Evolutionary conservation across 345 rosid species (phyloP).

Genomic region (Salix udensis): DNA sequence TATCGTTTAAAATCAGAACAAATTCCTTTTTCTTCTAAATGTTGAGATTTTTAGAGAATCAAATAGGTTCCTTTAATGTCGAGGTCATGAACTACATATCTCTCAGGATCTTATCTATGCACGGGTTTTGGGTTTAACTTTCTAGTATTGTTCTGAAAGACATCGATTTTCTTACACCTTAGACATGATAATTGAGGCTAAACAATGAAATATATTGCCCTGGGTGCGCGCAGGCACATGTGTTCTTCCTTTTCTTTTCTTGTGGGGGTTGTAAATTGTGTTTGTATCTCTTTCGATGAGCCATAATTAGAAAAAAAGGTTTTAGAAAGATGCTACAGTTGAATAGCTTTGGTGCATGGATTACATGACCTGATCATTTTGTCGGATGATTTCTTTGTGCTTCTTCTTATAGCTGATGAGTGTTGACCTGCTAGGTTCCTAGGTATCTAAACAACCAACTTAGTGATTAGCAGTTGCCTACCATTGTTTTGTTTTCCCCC

Average conservation of each 20-base stretch:
- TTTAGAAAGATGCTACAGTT: not conserved
- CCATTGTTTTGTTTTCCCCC: not conserved
- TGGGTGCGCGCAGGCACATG: not conserved
- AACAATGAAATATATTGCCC: not conserved
- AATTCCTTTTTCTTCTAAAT: not conserved
- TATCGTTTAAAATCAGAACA: not conserved
- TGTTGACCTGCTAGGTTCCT: too few relatives aligned
- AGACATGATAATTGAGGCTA: not conserved
- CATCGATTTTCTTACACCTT: not conserved
- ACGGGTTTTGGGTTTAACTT: not conserved
- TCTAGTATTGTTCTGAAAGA: not conserved
- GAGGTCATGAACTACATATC: not conserved
- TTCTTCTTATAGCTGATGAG: not conserved
- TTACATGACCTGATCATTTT: not conserved
- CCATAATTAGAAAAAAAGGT: too few relatives aligned
- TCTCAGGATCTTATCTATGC: not conserved
- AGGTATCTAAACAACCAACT: too few relatives aligned
- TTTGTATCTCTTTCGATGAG: not conserved
- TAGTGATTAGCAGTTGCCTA: not conserved
- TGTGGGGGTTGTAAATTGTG: not conserved
- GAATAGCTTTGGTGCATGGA: not conserved
- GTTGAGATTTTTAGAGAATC: conserved; percentile 2
- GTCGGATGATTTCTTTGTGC: not conserved
- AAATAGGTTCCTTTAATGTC: not conserved
- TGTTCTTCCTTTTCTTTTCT: not conserved